These are phyloP conservation scores for Chlorella ohadii DNA, from an alignment of 139 green algal genomes.

Conservation along the genomic window DNA sequence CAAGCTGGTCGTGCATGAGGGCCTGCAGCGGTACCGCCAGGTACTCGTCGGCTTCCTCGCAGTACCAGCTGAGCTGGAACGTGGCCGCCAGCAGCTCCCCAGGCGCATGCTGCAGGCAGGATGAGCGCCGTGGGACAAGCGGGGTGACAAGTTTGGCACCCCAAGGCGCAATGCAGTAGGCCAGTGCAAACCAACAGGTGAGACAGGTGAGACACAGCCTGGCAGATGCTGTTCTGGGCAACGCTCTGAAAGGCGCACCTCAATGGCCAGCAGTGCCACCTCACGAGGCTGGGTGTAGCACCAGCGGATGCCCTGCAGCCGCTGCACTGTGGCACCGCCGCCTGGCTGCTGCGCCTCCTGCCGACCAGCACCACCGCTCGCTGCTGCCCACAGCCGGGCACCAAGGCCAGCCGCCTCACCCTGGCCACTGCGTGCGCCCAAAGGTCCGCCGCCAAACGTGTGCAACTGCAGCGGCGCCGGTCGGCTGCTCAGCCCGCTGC, in stretches of 20 bases:
- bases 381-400: not conserved
- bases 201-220: too few relatives aligned
- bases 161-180: too few relatives aligned
- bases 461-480: slow-evolving; percentile 22
- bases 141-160: too few relatives aligned
- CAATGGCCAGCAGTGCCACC: slow-evolving; percentile 26
- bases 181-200: not conserved
- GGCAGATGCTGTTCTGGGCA: too few relatives aligned
- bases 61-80: slow-evolving; percentile 22
- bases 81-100: slow-evolving; percentile 1
- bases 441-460: not conserved
- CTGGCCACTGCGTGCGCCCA: not conserved
- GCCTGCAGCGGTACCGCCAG: not conserved
- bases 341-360: not conserved
- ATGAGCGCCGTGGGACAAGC: too few relatives aligned
- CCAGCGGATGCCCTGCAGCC: slow-evolving; percentile 33
- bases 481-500: not conserved
- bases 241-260: too few relatives aligned
- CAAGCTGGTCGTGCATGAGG: not conserved
- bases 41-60: not conserved
- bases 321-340: not conserved
- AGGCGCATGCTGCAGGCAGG: not conserved
- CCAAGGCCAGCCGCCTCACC: not conserved
- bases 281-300: slow-evolving; percentile 27
- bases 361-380: not conserved